Conservation (phyloP, 306 rosid species). For the Gastrolobium bilobum region DNA sequence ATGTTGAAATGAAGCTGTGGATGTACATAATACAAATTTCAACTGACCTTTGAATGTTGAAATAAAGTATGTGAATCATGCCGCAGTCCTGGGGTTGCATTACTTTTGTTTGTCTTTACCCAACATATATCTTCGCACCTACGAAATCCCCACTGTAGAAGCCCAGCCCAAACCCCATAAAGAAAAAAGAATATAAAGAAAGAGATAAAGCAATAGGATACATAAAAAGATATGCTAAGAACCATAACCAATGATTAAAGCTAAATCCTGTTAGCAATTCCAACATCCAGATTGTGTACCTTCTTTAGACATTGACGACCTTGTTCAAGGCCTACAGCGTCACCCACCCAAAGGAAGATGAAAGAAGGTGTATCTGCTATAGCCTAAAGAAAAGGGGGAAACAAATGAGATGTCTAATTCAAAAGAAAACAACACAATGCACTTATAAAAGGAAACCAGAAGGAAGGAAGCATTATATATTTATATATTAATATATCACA, state of each 20-base stretch:
- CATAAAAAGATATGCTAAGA: constrained; percentile 34
- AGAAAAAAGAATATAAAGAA: constrained; percentile 28
- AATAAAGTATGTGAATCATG: constrained; percentile 96
- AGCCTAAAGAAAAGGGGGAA: constrained; percentile 63
- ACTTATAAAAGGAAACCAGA: constrained; percentile 30
- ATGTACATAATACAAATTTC: not conserved
- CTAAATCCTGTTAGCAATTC: not conserved
- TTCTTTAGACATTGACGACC: constrained; percentile 99
- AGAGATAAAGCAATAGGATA: constrained; percentile 28
- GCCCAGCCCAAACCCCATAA: constrained; percentile 49
- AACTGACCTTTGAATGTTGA: constrained; percentile 97
- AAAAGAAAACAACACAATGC: constrained; percentile 32
- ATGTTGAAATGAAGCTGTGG: constrained; percentile 37
- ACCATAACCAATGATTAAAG: constrained; percentile 33
- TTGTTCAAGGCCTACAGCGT: constrained; percentile 98
- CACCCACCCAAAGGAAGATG: constrained; percentile 99
- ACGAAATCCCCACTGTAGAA: constrained; percentile 96
- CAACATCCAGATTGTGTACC: constrained; percentile 58
- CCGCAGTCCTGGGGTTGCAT: constrained; percentile 89
- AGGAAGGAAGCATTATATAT: not conserved
- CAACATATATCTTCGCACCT: constrained; percentile 99
- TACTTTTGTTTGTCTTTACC: constrained; percentile 97
- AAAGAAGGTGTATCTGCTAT: constrained; percentile 99
- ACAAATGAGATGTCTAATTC: constrained; percentile 48
- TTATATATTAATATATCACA: not conserved